Percentiles rank a stretch among this genome's conserved stretches.
Conservation (phyloP, 805 yeast species). For the Candida orba region DNA sequence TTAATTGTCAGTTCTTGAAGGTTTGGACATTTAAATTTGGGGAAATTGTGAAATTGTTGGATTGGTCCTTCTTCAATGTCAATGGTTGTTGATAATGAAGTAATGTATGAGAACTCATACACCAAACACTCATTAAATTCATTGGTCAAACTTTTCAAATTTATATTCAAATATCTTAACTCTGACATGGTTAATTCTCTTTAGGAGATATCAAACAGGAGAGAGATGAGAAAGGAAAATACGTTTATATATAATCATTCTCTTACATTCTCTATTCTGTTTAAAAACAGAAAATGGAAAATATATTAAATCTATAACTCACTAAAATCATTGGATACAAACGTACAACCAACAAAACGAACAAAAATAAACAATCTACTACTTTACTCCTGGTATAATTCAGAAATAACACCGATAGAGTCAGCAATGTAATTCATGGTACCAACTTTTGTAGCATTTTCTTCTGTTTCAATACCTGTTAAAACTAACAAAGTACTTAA, state of each 20-base stretch:
- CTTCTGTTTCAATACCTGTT: slow-evolving; percentile 84
- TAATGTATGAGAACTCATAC: background rate
- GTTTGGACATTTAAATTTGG: background rate
- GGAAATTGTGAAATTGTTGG: background rate
- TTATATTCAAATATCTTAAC: no score
- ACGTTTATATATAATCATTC: no score
- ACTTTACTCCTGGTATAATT: slow-evolving; percentile 35
- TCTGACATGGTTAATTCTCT: no score
- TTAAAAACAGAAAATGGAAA: background rate
- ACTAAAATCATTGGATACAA: background rate
- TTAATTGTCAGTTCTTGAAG: background rate
- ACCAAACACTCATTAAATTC: no score
- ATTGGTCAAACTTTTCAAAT: no score
- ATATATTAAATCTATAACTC: no score
- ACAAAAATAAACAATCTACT: background rate
- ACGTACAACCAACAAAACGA: background rate
- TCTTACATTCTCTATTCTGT: background rate
- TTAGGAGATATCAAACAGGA: no score
- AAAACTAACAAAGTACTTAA: slow-evolving; percentile 81
- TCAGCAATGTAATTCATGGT: slow-evolving; percentile 64
- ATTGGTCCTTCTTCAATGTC: background rate
- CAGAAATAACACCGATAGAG: slow-evolving; percentile 54
- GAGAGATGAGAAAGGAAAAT: no score
- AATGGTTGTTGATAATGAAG: background rate
- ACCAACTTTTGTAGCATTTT: slow-evolving; percentile 38